These are phyloP conservation scores for Raphanus raphanistrum DNA, from an alignment of 345 rosid genomes.

Conservation along the genomic window DNA sequence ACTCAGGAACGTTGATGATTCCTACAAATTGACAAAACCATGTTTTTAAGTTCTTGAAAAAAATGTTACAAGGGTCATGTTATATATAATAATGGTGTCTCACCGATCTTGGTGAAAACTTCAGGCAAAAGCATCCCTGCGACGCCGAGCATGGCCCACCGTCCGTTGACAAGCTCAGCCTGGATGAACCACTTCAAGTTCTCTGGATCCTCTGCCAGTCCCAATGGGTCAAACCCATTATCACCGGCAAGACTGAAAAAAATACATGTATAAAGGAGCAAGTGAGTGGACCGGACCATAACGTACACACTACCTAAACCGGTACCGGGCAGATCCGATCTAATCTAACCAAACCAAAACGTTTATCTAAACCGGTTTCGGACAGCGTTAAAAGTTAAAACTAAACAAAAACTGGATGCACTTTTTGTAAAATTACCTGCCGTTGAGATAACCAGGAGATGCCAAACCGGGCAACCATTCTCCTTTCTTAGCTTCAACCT, in stretches of 20 bases:
- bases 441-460: slow-evolving; percentile 76
- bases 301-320: slow-evolving; percentile 1
- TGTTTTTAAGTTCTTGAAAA: slow-evolving; percentile 1
- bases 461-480: slow-evolving; percentile 93
- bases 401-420: background rate
- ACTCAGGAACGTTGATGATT: slow-evolving; percentile 67
- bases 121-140: slow-evolving; percentile 91
- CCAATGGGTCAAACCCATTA: slow-evolving; percentile 94
- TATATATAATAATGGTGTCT: slow-evolving; percentile 14
- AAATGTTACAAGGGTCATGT: background rate
- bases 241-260: slow-evolving; percentile 82
- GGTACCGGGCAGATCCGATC: background rate
- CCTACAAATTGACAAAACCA: slow-evolving; percentile 17
- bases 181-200: slow-evolving; percentile 87
- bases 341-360: background rate
- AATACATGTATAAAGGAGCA: background rate
- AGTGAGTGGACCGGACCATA: background rate
- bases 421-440: slow-evolving; percentile 54
- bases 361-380: background rate
- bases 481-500: slow-evolving; percentile 88
- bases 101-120: slow-evolving; percentile 83
- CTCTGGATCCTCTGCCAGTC: slow-evolving; percentile 92
- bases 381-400: background rate
- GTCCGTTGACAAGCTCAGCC: slow-evolving; percentile 86
- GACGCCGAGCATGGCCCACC: slow-evolving; percentile 99